phyloP scores from a whole-genome alignment of 768 basidiomycete genomes.

The Favolaschia claudopus region DNA sequence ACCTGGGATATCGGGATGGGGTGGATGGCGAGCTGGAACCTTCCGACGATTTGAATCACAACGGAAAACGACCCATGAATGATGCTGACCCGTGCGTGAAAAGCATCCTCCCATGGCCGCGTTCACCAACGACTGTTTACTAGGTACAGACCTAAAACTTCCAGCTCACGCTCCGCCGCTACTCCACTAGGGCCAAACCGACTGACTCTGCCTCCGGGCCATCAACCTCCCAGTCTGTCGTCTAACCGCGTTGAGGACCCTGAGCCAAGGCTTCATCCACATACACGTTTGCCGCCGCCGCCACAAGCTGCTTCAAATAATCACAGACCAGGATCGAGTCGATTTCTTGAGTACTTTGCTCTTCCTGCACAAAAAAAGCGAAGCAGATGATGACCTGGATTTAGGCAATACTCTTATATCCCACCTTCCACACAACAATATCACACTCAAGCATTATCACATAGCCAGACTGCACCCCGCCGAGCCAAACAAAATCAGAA shows the following conservation, averaged over 20 bases:
- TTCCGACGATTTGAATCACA: conserved; percentile 54
- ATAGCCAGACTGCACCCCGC: conserved; percentile 52
- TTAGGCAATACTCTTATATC: conserved; percentile 74
- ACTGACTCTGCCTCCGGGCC: conserved; percentile 71
- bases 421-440: conserved; percentile 54
- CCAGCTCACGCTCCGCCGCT: conserved; percentile 67
- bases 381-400: conserved; percentile 32
- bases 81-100: conserved; percentile 51
- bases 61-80: conserved; percentile 71
- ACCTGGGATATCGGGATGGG: conserved; percentile 32
- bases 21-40: conserved; percentile 33
- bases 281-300: conserved; percentile 32
- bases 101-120: neutral
- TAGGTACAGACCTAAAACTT: conserved; percentile 44
- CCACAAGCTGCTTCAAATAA: conserved; percentile 32
- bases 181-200: conserved; percentile 68
- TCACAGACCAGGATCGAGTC: conserved; percentile 58
- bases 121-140: neutral
- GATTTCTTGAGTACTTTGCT: conserved; percentile 54
- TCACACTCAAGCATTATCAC: conserved; percentile 46
- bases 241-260: conserved; percentile 32
- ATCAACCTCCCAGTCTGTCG: conserved; percentile 56
- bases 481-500: conserved; percentile 37
- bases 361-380: neutral
- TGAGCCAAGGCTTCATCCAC: conserved; percentile 24